Evolutionary conservation across 257 asterid genomes (phyloP).

Genomic region (Echium plantagineum): DNA sequence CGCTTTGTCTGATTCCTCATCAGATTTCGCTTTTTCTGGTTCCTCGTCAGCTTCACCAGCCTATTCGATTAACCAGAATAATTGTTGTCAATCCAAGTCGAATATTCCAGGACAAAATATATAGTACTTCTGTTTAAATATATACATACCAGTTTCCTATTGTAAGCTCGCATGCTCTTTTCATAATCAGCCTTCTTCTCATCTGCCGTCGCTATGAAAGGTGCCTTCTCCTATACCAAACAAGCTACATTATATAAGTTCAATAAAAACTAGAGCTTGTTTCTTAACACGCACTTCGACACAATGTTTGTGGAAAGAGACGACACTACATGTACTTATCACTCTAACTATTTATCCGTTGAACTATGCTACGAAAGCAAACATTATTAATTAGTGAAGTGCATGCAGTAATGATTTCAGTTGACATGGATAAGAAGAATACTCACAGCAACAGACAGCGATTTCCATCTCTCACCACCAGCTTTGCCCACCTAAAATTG

Average conservation of each 20-base stretch:
- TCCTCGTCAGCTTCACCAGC: slow-evolving; percentile 21
- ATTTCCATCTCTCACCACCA: slow-evolving; percentile 84
- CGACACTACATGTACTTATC: too few species aligned
- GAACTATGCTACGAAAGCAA: too few species aligned
- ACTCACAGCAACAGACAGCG: slow-evolving; percentile 52
- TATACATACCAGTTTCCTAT: slow-evolving; percentile 33
- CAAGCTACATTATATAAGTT: not conserved
- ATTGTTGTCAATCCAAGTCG: not conserved
- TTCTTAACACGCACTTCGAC: too few species aligned
- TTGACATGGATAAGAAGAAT: not conserved
- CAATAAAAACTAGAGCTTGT: too few species aligned
- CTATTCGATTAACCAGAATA: not conserved
- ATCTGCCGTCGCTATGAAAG: slow-evolving; percentile 58
- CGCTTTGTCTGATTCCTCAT: too few species aligned
- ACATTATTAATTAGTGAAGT: too few species aligned
- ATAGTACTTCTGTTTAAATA: too few species aligned
- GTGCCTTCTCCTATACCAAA: slow-evolving; percentile 58
- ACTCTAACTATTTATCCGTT: too few species aligned
- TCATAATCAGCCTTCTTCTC: slow-evolving; percentile 67
- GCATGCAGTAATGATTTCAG: too few species aligned
- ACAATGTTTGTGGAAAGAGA: too few species aligned
- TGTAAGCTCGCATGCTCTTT: slow-evolving; percentile 55
- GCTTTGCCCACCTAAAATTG: slow-evolving; percentile 69
- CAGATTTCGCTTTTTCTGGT: too few species aligned
- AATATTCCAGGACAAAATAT: not conserved